Evolutionary conservation across 805 yeast species (phyloP), one percentile per base, ranked within the genome.

Genomic region (Lipomyces japonicus): DNA sequence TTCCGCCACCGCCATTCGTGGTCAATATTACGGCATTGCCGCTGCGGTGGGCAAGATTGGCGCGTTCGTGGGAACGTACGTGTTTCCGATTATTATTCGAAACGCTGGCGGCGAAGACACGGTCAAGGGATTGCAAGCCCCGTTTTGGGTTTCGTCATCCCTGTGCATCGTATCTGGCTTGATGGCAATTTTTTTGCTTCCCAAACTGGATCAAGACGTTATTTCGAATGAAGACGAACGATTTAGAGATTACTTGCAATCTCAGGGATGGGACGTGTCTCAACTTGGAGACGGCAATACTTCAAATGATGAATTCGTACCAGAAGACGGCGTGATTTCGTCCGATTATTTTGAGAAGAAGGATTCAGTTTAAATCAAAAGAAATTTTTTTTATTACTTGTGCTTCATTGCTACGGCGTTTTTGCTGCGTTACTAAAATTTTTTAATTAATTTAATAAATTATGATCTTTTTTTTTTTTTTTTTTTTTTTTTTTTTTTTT

Each of bases 31-130:
- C 65, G 93, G 93, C 62, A 75, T 88, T 60, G 91, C 95, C 39
- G 96, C 97, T 49, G 96, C 96, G 23, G 61, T 82, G 46, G 97
- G 96, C 63, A 90, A 90, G 68, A 73, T 87, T 52, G 97, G 97
- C 65, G 97, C 96, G 1, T 89, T 90, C 65, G 85, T 82, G 26
- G 96, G 96, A 48, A 82, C 93, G 40, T 88, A 82, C 64, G 83
- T 84, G 28, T 91, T 91, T 78, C 96, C 96, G 38, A 77, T 80
- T 42, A 83, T 90, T 63, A 81, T 82, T 57, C 72, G 68, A 46
- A 73, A 79, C 57, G 79, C 79, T 46, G 75, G 78, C 39, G 74
- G 75, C 35, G 51, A 60, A 10, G 68, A 65, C 43, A 65, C 74
- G 9, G 70, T 73, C 53, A 61, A 67, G 50, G 93, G 91, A 57